Evolutionary conservation across 257 asterid genomes (phyloP), one percentile per base, ranked within the genome.

Genomic region (Cruciata laevipes): DNA sequence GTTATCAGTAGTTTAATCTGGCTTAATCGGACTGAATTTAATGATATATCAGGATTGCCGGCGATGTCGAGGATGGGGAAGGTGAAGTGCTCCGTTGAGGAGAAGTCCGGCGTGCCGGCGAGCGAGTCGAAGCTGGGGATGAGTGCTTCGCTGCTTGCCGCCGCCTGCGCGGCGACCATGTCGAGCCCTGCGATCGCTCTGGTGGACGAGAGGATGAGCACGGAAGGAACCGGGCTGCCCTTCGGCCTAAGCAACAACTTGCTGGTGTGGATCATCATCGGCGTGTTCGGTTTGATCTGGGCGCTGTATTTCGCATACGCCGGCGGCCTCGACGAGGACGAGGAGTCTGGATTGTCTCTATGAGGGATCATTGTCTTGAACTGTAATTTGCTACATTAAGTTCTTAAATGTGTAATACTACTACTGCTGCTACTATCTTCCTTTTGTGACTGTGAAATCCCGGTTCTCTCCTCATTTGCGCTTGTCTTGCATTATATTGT

Each of bases 161-260:
- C 95, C 17, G 85, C 87, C 6, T 77, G 76, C 16, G 93, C 89
- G 30, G 87, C 92, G 40, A 81, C 83, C 42, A 55, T 80, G 82
- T 72, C 94, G 20, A 79, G 89, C 84, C 93, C 99, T 3, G 96
- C 98, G 42, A 70, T 90, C 93, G 99, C 95, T 1, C 77, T 94
- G 74, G 98, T 94, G 82, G 99, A 94, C 53, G 98, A 94, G 56
- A 87, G 99, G 79, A 53, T 94, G 96, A 85, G 89, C 91, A 94
- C 96, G 0, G 96, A 90, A 64, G 98, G 98, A 74, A 87, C 96
- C 0, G 99, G 98, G 25, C 93, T 94, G 55, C 99, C 95, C 10
- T 90, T 94, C 52, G 99, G 98, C 38, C 75, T 94, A 73, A 94
- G 96, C 93, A 85, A 85, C 85, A 90, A 90, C 74, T 81, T 94